A percentile compares a stretch with the other conserved stretches of the same genome.
phyloP scores from a whole-genome alignment of 2,329 filamentous ascomycete genomes.

The Claviceps sp. region DNA sequence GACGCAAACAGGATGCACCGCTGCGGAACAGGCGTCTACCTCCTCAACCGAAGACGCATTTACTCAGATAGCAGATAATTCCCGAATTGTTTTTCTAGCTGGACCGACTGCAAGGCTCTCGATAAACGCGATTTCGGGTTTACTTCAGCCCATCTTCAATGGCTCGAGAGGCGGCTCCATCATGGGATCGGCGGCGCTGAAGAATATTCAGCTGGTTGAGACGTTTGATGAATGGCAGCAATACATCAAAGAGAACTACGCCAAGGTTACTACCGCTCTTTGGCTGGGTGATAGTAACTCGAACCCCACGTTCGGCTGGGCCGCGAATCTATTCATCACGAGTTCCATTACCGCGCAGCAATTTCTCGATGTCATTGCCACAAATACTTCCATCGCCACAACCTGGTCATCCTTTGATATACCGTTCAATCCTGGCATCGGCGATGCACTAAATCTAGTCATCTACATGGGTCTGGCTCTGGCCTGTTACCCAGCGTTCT shows the following conservation, averaged over 20 bases:
- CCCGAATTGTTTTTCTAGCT: conserved; percentile 15
- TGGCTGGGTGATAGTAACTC: conserved; percentile 53
- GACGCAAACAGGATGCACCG: conserved; percentile 36
- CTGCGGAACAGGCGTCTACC: conserved; percentile 32
- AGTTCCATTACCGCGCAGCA: conserved; percentile 52
- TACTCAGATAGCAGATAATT: conserved; percentile 18
- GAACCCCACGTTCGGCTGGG: conserved; percentile 56
- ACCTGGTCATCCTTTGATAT: conserved; percentile 64
- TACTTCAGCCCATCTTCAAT: conserved; percentile 29
- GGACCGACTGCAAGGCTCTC: conserved; percentile 26
- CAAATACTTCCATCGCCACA: conserved; percentile 55
- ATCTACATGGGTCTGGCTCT: conserved; percentile 73
- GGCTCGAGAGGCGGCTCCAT: conserved; percentile 11
- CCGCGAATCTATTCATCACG: conserved; percentile 45
- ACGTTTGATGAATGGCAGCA: conserved; percentile 54
- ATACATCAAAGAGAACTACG: conserved; percentile 48
- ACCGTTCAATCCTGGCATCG: conserved; percentile 54
- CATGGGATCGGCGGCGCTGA: conserved; percentile 9
- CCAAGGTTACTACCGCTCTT: conserved; percentile 59
- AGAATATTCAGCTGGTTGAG: conserved; percentile 40
- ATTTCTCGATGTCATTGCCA: conserved; percentile 49
- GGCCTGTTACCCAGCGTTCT: conserved; percentile 70
- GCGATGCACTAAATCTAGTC: conserved; percentile 64
- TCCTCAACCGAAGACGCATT: conserved; percentile 24
- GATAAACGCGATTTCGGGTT: conserved; percentile 12